Evolutionary conservation across 2,329 filamentous ascomycete genomes (phyloP).

Genomic region (Penicillium sp.): DNA sequence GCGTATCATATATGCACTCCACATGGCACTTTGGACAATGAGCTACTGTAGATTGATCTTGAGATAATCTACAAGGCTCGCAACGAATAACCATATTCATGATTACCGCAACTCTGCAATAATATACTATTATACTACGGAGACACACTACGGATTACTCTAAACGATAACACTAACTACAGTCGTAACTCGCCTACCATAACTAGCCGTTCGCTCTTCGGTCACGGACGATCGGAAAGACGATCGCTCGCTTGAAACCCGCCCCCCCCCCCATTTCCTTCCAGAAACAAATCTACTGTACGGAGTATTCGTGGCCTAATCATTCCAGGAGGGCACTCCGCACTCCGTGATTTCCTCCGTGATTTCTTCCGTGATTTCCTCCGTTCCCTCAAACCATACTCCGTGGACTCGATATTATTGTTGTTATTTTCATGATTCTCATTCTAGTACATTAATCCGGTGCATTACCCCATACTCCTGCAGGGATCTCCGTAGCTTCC

Average conservation of each 20-base stretch:
- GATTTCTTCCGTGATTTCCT: too few species aligned
- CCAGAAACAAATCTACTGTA: not conserved
- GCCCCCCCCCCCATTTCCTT: conserved; percentile 6
- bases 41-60: not conserved
- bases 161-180: too few species aligned
- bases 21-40: not conserved
- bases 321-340: not conserved
- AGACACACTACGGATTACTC: too few species aligned
- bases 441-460: not conserved
- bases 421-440: not conserved
- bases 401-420: not conserved
- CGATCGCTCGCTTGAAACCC: not conserved
- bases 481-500: conserved; percentile 4
- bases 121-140: too few species aligned
- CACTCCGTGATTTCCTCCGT: too few species aligned
- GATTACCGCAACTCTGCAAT: not conserved
- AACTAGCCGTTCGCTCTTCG: conserved; percentile 2
- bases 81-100: conserved; percentile 1
- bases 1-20: conserved; percentile 3
- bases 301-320: not conserved
- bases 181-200: too few species aligned
- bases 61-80: not conserved
- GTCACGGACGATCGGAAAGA: conserved; percentile 8
- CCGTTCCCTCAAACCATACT: not conserved
- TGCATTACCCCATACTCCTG: not conserved